Conservation (phyloP, 257 asterid genomes). For the Solanum ossicruentum region DNA sequence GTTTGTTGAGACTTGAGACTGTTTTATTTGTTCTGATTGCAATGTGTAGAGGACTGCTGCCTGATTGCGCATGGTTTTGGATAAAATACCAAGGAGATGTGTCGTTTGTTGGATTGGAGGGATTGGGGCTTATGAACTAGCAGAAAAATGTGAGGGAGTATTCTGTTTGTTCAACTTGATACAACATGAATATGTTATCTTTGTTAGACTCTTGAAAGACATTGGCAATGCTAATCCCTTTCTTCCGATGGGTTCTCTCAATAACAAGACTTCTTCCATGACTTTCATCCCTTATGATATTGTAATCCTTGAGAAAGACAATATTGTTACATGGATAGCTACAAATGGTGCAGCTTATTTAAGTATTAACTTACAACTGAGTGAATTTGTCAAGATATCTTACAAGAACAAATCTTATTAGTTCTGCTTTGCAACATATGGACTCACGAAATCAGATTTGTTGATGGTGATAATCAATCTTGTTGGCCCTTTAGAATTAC, state of each 20-base stretch:
- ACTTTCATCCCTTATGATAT: not conserved
- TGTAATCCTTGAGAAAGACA: not conserved
- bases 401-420: not conserved
- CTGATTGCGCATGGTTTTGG: not conserved
- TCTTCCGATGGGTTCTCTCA: not conserved
- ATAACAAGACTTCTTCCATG: not conserved
- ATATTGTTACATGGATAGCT: not conserved
- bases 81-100: not conserved
- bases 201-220: too few relatives aligned
- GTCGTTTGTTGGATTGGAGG: not conserved
- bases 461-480: not conserved
- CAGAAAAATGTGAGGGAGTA: not conserved
- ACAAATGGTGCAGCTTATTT: not conserved
- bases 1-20: not conserved
- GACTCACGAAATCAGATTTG: not conserved
- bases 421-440: not conserved
- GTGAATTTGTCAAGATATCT: not conserved
- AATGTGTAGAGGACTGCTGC: not conserved
- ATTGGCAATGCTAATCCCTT: not conserved
- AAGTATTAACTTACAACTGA: not conserved
- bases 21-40: not conserved
- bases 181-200: not conserved
- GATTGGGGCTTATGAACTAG: not conserved
- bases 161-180: not conserved
- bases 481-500: not conserved